Evolutionary conservation across 768 basidiomycete genomes (phyloP).

Genomic region (Piloderma croceum): DNA sequence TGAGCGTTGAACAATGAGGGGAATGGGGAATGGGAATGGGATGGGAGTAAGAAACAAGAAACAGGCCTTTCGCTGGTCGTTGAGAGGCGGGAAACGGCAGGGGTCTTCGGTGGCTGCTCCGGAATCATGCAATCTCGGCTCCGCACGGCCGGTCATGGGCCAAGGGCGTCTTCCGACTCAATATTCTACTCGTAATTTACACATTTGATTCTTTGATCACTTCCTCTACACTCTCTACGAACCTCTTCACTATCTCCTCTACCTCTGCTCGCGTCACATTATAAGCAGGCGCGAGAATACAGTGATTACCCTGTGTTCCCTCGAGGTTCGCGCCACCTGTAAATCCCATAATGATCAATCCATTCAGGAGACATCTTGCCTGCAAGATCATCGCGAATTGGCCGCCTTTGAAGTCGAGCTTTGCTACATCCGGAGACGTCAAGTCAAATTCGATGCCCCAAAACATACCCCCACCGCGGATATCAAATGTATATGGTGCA

Average conservation of each 20-base stretch:
- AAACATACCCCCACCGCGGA: conserved; percentile 80
- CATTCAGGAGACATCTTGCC: conserved; percentile 60
- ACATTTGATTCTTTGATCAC: conserved; percentile 29
- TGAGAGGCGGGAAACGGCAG: no score
- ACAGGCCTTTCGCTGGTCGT: no score
- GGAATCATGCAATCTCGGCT: no score
- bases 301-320: conserved; percentile 65
- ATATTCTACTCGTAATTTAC: no score
- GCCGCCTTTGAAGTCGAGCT: conserved; percentile 45
- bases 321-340: conserved; percentile 62
- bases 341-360: conserved; percentile 70
- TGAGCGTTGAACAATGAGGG: conserved; percentile 9
- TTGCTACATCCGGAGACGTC: conserved; percentile 33
- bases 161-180: no score
- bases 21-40: no score
- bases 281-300: conserved; percentile 76
- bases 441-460: conserved; percentile 85
- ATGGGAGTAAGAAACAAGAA: no score
- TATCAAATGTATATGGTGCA: conserved; percentile 67
- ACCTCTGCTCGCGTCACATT: conserved; percentile 68
- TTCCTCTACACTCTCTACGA: conserved; percentile 65
- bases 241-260: conserved; percentile 57
- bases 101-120: no score
- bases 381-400: conserved; percentile 68
- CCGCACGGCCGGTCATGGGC: no score